Conservation (phyloP, 2,329 filamentous ascomycete species). For the Nigrospora oryzae region DNA sequence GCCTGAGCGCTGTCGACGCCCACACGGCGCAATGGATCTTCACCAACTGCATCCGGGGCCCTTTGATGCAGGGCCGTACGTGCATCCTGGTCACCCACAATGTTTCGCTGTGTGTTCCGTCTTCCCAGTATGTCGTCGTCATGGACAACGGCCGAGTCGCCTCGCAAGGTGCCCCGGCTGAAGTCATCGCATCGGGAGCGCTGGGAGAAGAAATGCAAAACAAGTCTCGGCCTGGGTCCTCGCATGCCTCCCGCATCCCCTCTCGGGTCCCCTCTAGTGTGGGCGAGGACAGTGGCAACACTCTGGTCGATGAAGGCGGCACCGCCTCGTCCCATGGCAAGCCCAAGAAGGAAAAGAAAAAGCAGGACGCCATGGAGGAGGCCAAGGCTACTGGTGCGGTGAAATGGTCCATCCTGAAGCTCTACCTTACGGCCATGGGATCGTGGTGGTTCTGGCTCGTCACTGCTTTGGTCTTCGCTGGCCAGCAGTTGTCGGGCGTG, state of each 20-base stretch:
- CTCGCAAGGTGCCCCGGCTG: slow-evolving; percentile 65
- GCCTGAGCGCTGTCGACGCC: slow-evolving; percentile 91
- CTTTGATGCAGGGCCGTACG: slow-evolving; percentile 79
- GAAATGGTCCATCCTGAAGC: slow-evolving; percentile 74
- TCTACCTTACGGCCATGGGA: slow-evolving; percentile 91
- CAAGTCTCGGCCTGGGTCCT: slow-evolving; percentile 61
- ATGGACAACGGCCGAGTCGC: slow-evolving; percentile 79
- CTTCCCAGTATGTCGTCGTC: slow-evolving; percentile 71
- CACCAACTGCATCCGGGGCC: slow-evolving; percentile 81
- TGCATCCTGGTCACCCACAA: slow-evolving; percentile 97
- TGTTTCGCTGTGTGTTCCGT: slow-evolving; percentile 74
- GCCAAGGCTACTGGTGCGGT: slow-evolving; percentile 78
- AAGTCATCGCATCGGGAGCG: slow-evolving; percentile 79
- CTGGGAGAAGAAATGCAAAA: slow-evolving; percentile 76
- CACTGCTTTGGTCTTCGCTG: slow-evolving; percentile 64
- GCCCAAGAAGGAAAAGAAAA: slow-evolving; percentile 36
- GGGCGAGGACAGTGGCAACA: slow-evolving; percentile 51
- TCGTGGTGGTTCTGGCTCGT: slow-evolving; percentile 90
- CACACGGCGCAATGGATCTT: slow-evolving; percentile 99
- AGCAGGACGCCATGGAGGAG: slow-evolving; percentile 56
- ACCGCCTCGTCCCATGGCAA: slow-evolving; percentile 36
- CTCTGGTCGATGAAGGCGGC: slow-evolving; percentile 44
- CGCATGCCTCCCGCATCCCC: slow-evolving; percentile 60
- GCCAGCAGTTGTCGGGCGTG: slow-evolving; percentile 79
- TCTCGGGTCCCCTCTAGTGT: slow-evolving; percentile 73